Percentiles rank a stretch among this genome's conserved stretches.
phyloP scores from a whole-genome alignment of 169 alveolate genomes.

The Babesia ovata region DNA sequence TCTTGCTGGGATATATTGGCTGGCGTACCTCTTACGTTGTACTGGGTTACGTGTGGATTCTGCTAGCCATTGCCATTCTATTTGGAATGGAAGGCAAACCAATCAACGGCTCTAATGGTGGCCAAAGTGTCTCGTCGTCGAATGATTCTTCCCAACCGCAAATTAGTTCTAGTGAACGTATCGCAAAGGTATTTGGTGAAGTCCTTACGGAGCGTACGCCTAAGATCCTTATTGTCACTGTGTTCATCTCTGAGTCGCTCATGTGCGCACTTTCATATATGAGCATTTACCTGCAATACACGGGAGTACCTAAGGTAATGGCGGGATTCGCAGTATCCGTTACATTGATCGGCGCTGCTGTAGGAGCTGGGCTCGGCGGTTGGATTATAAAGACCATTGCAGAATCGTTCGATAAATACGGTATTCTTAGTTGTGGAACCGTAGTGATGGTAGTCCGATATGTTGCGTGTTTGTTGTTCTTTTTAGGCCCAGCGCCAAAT shows the following conservation, averaged over 20 bases:
- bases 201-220: constrained; percentile 4
- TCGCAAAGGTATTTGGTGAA: not conserved
- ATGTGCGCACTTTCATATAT: constrained; percentile 86
- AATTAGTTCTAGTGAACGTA: too few relatives aligned
- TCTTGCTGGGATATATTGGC: constrained; percentile 16
- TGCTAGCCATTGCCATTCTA: not conserved
- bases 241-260: constrained; percentile 86
- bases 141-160: too few relatives aligned
- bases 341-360: constrained; percentile 83
- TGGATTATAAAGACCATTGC: constrained; percentile 79
- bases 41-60: constrained; percentile 37
- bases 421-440: constrained; percentile 84
- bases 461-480: constrained; percentile 71
- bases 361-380: constrained; percentile 91
- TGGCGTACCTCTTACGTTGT: constrained; percentile 43
- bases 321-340: constrained; percentile 85
- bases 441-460: constrained; percentile 74
- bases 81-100: not conserved
- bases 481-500: constrained; percentile 66
- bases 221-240: not conserved
- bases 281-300: constrained; percentile 87
- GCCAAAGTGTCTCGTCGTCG: not conserved
- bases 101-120: not conserved
- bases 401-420: constrained; percentile 78
- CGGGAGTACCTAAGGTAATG: constrained; percentile 82